These are phyloP conservation scores for Claviceps pazoutovae DNA, from an alignment of 2,329 filamentous ascomycete genomes.

Conservation along the genomic window DNA sequence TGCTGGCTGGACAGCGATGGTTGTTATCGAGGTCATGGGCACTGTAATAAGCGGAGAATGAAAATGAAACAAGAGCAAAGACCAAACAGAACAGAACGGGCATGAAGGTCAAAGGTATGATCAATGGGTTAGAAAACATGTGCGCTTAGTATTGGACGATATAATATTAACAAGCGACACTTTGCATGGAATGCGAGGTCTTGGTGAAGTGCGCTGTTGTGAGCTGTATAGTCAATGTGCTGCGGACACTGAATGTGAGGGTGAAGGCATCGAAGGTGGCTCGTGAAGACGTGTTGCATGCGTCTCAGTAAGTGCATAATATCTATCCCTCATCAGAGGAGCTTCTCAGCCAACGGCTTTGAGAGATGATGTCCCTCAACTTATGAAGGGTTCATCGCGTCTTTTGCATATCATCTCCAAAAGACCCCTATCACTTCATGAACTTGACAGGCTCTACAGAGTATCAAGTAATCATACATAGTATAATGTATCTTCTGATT, in stretches of 20 bases:
- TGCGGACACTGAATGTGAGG: not conserved
- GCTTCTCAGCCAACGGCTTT: too few species aligned
- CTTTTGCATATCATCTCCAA: too few species aligned
- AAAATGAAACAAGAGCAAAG: not conserved
- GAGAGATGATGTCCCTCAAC: too few species aligned
- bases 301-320: too few species aligned
- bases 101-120: not conserved
- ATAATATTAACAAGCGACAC: conserved; percentile 1
- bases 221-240: not conserved
- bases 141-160: conserved; percentile 1
- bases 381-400: too few species aligned
- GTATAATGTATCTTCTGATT: too few species aligned
- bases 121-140: conserved; percentile 5
- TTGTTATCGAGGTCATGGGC: not conserved
- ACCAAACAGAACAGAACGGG: not conserved
- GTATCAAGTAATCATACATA: too few species aligned
- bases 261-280: not conserved
- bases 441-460: too few species aligned
- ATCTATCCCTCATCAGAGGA: too few species aligned
- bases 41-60: conserved; percentile 1
- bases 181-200: not conserved
- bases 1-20: not conserved
- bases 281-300: not conserved
- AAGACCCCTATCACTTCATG: too few species aligned
- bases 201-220: not conserved